Percentiles rank a stretch among this genome's conserved stretches.
Conservation (phyloP, 1,284 basidiomycete species). For the Ustanciosporium gigantosporum region DNA sequence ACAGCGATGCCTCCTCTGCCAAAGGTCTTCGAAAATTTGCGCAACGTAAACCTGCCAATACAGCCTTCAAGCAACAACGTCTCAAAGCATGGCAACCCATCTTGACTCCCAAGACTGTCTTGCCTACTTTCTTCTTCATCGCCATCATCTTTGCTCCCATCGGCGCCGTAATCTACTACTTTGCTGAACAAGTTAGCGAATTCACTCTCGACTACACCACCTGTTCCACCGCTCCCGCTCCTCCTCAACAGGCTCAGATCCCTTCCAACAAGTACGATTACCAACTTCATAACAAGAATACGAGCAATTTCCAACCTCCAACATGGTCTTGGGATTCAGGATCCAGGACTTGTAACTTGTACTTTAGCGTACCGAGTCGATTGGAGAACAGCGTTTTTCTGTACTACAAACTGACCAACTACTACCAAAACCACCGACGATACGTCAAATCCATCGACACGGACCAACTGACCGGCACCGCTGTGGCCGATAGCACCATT, state of each 20-base stretch:
- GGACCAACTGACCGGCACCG: conserved; percentile 81
- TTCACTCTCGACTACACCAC: conserved; percentile 94
- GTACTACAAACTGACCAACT: conserved; percentile 79
- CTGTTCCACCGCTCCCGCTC: conserved; percentile 64
- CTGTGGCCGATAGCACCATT: conserved; percentile 64
- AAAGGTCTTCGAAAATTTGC: conserved; percentile 51
- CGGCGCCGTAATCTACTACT: conserved; percentile 75
- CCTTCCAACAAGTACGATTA: conserved; percentile 74
- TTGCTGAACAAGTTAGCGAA: conserved; percentile 72
- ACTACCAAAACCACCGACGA: conserved; percentile 95
- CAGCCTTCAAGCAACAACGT: conserved; percentile 98
- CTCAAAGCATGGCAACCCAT: conserved; percentile 99
- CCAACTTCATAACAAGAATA: conserved; percentile 61
- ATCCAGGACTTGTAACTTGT: conserved; percentile 44
- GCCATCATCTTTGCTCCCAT: conserved; percentile 94
- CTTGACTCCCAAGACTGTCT: conserved; percentile 91
- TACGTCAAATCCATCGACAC: conserved; percentile 91
- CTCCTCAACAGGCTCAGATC: conserved; percentile 65
- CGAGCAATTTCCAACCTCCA: conserved; percentile 53
- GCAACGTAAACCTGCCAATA: conserved; percentile 66
- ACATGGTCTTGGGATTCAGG: conserved; percentile 40
- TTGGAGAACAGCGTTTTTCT: conserved; percentile 79
- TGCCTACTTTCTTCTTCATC: conserved; percentile 93
- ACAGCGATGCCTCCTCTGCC: conserved; percentile 30
- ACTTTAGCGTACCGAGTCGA: conserved; percentile 71